Conservation (phyloP, 164 flowering plant genomes). For the Warburgia ugandensis region DNA sequence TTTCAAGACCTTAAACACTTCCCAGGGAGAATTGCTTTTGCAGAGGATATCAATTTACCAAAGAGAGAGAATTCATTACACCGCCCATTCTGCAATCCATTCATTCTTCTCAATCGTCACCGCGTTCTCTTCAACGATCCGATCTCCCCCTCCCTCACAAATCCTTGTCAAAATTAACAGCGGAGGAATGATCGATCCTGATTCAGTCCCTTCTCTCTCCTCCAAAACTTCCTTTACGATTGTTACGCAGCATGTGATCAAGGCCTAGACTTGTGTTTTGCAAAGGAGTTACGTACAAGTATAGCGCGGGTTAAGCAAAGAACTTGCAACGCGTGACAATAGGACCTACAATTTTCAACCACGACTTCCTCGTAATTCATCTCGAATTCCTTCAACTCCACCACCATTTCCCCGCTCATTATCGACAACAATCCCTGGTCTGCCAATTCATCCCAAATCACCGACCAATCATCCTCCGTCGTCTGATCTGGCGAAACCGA, state of each 20-base stretch:
- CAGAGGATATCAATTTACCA: too few species aligned
- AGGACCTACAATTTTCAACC: conserved; percentile 49
- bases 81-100: conserved; percentile 35
- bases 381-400: conserved; percentile 52
- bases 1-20: too few species aligned
- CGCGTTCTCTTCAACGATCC: too few species aligned
- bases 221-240: conserved; percentile 40
- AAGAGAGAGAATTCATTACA: conserved; percentile 60
- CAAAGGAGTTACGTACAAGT: too few species aligned
- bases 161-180: conserved; percentile 15
- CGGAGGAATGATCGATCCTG: conserved; percentile 31
- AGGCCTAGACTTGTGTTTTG: too few species aligned
- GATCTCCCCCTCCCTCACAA: conserved; percentile 12
- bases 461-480: too few species aligned
- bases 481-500: conserved; percentile 8
- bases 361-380: conserved; percentile 40
- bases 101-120: too few species aligned
- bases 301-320: too few species aligned
- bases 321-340: too few species aligned
- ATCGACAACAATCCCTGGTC: conserved; percentile 34
- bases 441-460: too few species aligned
- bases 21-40: too few species aligned
- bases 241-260: too few species aligned
- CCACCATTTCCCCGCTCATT: conserved; percentile 42
- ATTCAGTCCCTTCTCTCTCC: conserved; percentile 16